A percentile compares a stretch with the other conserved stretches of the same genome.
These are phyloP conservation scores for Bondarzewia mesenterica DNA, from an alignment of 1,284 basidiomycete species.

Conservation along the genomic window DNA sequence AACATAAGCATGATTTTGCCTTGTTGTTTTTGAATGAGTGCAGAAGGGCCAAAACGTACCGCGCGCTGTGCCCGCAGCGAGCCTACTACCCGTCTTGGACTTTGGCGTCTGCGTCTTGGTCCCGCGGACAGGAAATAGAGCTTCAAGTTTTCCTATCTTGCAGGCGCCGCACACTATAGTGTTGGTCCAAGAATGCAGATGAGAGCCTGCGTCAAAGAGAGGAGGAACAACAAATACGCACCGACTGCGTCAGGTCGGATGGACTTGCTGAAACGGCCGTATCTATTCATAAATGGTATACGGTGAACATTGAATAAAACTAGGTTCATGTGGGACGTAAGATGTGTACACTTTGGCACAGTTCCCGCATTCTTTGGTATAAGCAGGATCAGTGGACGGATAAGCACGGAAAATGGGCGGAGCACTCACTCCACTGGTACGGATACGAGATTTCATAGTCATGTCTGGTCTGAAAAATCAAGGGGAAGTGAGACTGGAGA, in stretches of 20 bases:
- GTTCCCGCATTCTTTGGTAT: slow-evolving; percentile 47
- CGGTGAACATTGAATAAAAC: too few species aligned
- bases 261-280: slow-evolving; percentile 71
- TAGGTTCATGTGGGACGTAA: background rate
- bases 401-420: too few species aligned
- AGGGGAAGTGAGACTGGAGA: slow-evolving; percentile 5
- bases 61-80: background rate
- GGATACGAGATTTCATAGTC: slow-evolving; percentile 73
- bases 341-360: slow-evolving; percentile 58
- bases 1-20: background rate
- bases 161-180: slow-evolving; percentile 38
- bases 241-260: slow-evolving; percentile 62
- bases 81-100: background rate
- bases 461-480: slow-evolving; percentile 48
- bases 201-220: background rate
- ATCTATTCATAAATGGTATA: too few species aligned
- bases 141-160: slow-evolving; percentile 45
- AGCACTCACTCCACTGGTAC: slow-evolving; percentile 64
- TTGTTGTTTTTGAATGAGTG: background rate
- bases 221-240: slow-evolving; percentile 22
- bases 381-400: too few species aligned
- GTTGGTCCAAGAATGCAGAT: slow-evolving; percentile 5
- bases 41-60: background rate
- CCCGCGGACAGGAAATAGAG: slow-evolving; percentile 34
- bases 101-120: background rate